Base-by-base conservation (phyloP, 1,139 yeast genomes). In the Geotrichum candidum region DNA sequence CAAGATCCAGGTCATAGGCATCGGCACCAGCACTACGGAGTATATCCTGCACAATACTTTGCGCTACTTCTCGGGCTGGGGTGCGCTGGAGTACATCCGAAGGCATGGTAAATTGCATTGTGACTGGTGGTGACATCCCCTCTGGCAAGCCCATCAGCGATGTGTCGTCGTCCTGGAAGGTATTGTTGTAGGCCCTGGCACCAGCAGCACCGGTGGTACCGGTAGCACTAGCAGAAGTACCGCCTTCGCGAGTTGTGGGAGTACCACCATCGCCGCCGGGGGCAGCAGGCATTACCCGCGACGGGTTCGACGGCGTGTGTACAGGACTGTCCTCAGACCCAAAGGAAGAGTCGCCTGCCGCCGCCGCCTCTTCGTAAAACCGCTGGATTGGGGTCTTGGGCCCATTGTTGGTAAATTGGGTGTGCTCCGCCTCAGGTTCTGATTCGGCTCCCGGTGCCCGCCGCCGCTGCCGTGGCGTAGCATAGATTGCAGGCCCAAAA, bases 71-170 rank as follows among this genome's bases (percentile, higher is more conserved):
- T 23, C 68, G 60, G 5, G 73, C 72, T 2, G 73, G 73, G 10
- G 73, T 71, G 22, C 66, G 63, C 45, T 67, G 61, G 18, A 70
- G 51, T 11, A 56, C 57, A 27, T 56, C 62, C 9, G 63, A 58
- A 6, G 68, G 64, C 27, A 60, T 61, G 1, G 65, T 65, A 57
- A 70, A 69, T 31, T 69, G 68, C 60, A 66, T 64, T 1, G 72
- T 69, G 27, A 68, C 70, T 15, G 72, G 72, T 29, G 72, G 73
- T 4, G 72, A 68, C 67, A 69, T 70, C 9, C 70, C 71, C 13
- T 64, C 68, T 60, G 68, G 66, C 33, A 68, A 55, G 54, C 67
- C 57, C n/a, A 46, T 29, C 66, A 46, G 68, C 64, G 27, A 61
- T 56, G 58, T 69, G n/a, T 67, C 64, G 54, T 68, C 70, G 25